Evolutionary conservation across 345 rosid genomes (phyloP).

Genomic region (Cardamine chenopodiifolia): DNA sequence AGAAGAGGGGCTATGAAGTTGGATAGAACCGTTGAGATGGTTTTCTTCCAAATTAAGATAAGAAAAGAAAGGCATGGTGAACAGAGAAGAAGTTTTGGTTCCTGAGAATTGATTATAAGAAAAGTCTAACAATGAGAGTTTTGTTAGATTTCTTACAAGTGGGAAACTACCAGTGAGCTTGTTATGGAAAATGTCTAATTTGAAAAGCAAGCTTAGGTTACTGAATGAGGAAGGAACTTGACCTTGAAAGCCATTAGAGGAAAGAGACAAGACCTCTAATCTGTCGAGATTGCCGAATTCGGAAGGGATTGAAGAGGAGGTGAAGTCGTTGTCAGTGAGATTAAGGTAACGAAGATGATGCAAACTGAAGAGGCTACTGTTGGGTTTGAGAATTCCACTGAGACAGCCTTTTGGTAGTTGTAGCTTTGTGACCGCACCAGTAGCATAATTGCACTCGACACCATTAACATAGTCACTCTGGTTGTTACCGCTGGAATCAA

Average conservation of each 20-base stretch:
- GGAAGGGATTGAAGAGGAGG: slow-evolving; percentile 17
- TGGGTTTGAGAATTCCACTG: too few species aligned
- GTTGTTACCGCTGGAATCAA: not conserved
- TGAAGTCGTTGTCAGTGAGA: slow-evolving; percentile 12
- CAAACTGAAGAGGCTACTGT: too few species aligned
- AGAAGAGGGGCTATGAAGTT: not conserved
- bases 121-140: not conserved
- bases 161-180: slow-evolving; percentile 25
- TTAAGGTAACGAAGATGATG: not conserved
- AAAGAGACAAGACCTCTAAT: slow-evolving; percentile 15
- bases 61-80: not conserved
- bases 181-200: not conserved
- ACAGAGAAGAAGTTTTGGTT: not conserved
- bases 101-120: slow-evolving; percentile 4
- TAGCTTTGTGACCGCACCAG: not conserved
- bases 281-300: not conserved
- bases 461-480: not conserved
- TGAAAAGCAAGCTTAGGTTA: not conserved
- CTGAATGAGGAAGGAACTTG: slow-evolving; percentile 24
- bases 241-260: slow-evolving; percentile 14
- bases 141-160: not conserved
- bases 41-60: not conserved
- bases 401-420: slow-evolving; percentile 15
- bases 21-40: not conserved
- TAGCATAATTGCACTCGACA: not conserved